Evolutionary conservation across 2,329 filamentous ascomycete genomes (phyloP), one percentile per base, ranked within the genome.

Genomic region (Talaromyces albobiverticillius): DNA sequence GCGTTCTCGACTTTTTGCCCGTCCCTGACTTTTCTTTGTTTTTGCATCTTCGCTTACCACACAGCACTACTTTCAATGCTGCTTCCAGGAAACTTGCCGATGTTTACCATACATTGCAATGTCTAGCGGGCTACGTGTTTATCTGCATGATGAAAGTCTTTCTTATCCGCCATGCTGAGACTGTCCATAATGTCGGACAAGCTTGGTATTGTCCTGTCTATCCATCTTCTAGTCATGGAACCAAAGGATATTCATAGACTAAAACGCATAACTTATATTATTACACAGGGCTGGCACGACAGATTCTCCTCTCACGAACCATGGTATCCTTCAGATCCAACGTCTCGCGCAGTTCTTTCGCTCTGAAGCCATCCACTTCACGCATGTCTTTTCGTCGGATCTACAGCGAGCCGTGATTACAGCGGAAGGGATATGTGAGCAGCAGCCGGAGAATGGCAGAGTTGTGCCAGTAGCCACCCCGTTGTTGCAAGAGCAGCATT

Each of bases 151-250:
- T 87, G 82, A 80, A 79, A 65, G 70, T 96, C 53, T 84, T 91
- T 64, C 80, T 96, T 63, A 84, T 95, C 64, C 86, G 91, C 54
- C 91, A 96, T 78, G 91, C 87, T 66, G 91, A 96, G 75, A 93
- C 90, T 14, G 88, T 95, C 60, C 89, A 96, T 73, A 96, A 96
- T 70, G 87, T 94, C 55, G 87, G 87, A 38, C 82, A 85, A 52
- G 73, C 89, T 56, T 92, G 88, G 87, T 89, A 78, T 64, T 81
- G 56, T 57, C 50, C 13, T 53, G 53, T 57, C 55, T 22, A 45
- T 48, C 46, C 29, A 40, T 45, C 14, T 32, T 14, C 31, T 23
- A 29, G 13, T 26, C 16, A 38, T 11, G 11, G 1, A 40, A 9
- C 4, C 3, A 38, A 6, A 36, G 10, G 32, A 36, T 34, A 13